Evolutionary conservation across 495 filamentous ascomycete species (phyloP), one percentile per base, ranked within the genome.

Genomic region (Aspergillus cristatus): DNA sequence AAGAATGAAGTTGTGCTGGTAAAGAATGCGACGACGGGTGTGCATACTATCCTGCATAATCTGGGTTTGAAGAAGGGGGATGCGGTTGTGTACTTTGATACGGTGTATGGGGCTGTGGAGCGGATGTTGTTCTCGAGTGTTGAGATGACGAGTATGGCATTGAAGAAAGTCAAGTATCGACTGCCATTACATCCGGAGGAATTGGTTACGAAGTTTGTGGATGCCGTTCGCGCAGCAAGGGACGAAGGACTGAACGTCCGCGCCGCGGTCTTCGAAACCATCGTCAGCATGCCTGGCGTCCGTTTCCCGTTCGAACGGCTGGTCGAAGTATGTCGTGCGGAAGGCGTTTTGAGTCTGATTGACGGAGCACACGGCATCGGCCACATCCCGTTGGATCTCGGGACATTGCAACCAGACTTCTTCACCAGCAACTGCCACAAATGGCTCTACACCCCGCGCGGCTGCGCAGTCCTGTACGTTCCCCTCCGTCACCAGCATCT

Each of bases 371-470:
- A 94, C 53, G 82, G 83, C 3, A 63, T 94, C 22, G 89, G 89
- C 1, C 79, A 88, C 38, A 71, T 94, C 14, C 63, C 64, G 2
- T 59, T 96, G 12, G 70, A 88, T 46, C 61, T 95, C 14, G 47
- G 47, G 0, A 53, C 44, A 15, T 55, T 86, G n/a, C 67, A 79
- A 25, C 78, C 84, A 0, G 88, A 96, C 45, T 96, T 95, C 57
- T 79, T 94, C 43, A 72, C 86, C 7, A 77, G 68, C 15, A 95
- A 94, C 52, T 77, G 75, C 47, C 86, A 96, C 60, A 97, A 96
- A 67, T 97, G 90, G 90, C 73, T 95, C 12, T 84, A 77, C 48
- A 76, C 78, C 8, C 90, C 88, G n/a, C 75, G 90, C 29, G 78
- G 77, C 17, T 84, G 77, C 47, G 86, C 87, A 2, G 67, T 87